phyloP scores from a whole-genome alignment of 169 alveolate genomes.

The Cryptosporidium felis region DNA sequence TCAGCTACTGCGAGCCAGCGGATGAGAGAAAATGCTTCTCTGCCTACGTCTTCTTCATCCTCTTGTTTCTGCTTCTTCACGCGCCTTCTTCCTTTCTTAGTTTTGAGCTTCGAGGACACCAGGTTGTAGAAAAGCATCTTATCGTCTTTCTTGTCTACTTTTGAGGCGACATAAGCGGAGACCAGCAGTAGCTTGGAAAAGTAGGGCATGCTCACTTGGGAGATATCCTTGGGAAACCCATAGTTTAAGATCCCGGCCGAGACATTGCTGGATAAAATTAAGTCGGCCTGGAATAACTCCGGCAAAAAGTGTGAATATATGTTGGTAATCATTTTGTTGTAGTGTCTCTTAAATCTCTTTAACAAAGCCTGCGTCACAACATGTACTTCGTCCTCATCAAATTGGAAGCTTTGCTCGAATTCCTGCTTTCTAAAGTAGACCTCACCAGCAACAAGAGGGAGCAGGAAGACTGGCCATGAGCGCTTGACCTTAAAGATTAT shows the following conservation, averaged over 20 bases:
- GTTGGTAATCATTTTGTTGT: neutral
- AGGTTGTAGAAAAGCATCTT: slow-evolving; percentile 26
- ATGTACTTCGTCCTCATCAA: neutral
- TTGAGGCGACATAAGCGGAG: slow-evolving; percentile 63
- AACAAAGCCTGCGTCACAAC: neutral
- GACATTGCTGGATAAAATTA: neutral
- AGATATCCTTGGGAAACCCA: slow-evolving; percentile 6
- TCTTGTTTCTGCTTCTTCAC: neutral
- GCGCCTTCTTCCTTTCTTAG: neutral
- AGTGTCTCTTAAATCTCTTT: slow-evolving; percentile 41
- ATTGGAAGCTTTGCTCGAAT: neutral
- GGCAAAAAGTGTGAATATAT: slow-evolving; percentile 39
- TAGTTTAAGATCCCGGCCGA: neutral
- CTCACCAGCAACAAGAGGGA: slow-evolving; percentile 40
- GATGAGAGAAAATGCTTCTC: slow-evolving; percentile 28
- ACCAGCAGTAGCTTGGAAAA: slow-evolving; percentile 36
- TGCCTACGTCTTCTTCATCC: neutral
- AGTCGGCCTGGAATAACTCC: slow-evolving; percentile 38
- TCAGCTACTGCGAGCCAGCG: slow-evolving; percentile 68
- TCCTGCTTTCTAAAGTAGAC: neutral
- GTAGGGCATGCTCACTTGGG: slow-evolving; percentile 25
- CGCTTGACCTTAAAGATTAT: neutral
- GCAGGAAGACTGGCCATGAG: slow-evolving; percentile 49
- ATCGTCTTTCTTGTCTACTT: slow-evolving; percentile 36
- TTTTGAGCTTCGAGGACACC: slow-evolving; percentile 20